Conservation (phyloP, 768 basidiomycete species). For the Russula griseocarnosa region DNA sequence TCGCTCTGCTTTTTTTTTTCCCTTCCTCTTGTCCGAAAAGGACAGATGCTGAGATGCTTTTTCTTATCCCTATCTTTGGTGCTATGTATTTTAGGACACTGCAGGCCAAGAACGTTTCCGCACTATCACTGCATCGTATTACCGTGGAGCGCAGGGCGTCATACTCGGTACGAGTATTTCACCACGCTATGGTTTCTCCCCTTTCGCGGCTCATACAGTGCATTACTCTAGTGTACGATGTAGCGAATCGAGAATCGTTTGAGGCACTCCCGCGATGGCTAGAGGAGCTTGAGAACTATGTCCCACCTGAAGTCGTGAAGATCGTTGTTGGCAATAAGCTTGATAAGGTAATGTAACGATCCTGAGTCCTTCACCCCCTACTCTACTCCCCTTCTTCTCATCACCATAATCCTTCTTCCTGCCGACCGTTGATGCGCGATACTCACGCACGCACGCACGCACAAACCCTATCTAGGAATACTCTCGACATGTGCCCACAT, state of each 20-base stretch:
- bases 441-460: background rate
- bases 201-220: background rate
- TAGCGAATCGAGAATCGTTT: conserved; percentile 87
- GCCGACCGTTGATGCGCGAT: background rate
- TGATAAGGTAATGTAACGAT: conserved; percentile 59
- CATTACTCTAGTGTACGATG: conserved; percentile 96
- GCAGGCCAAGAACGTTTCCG: conserved; percentile 96
- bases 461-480: conserved; percentile 57
- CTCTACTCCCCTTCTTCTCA: no score
- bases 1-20: background rate
- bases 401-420: background rate
- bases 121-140: conserved; percentile 93
- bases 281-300: conserved; percentile 90
- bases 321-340: conserved; percentile 94
- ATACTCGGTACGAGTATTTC: conserved; percentile 53
- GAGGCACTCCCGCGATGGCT: conserved; percentile 94
- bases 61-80: background rate
- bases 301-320: conserved; percentile 80
- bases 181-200: background rate
- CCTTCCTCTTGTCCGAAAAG: background rate
- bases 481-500: conserved; percentile 77
- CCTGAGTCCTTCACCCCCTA: background rate
- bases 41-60: background rate
- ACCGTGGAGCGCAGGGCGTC: conserved; percentile 82
- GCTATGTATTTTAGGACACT: conserved; percentile 60